Percentiles rank a stretch among this genome's conserved stretches.
These are phyloP conservation scores for Apiospora pterosperma DNA, from an alignment of 2,329 filamentous ascomycete genomes.

Conservation along the genomic window DNA sequence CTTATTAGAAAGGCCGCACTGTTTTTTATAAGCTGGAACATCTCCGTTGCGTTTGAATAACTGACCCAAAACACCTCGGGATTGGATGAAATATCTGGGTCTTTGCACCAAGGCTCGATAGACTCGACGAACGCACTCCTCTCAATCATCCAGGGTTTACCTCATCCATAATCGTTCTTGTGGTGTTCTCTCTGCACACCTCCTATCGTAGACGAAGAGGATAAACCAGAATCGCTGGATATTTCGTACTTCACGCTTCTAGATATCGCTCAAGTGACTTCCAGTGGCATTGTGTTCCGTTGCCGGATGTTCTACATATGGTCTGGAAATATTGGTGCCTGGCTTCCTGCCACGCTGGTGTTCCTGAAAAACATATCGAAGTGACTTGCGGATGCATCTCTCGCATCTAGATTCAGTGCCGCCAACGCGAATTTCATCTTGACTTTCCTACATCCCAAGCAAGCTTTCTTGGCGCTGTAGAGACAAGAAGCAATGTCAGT, in stretches of 20 bases:
- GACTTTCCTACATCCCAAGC: constrained; percentile 33
- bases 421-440: constrained; percentile 33
- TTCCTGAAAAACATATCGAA: constrained; percentile 34
- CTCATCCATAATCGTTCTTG: constrained; percentile 5
- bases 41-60: constrained; percentile 29
- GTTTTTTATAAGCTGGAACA: constrained; percentile 31
- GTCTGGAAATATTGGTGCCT: constrained; percentile 26
- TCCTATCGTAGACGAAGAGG: constrained; percentile 36
- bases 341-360: constrained; percentile 37
- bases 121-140: constrained; percentile 32
- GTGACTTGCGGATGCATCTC: constrained; percentile 32
- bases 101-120: constrained; percentile 31
- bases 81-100: constrained; percentile 20
- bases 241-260: constrained; percentile 27
- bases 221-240: constrained; percentile 35
- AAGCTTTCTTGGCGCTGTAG: constrained; percentile 20
- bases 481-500: not conserved
- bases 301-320: not conserved
- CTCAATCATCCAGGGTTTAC: constrained; percentile 40
- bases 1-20: constrained; percentile 36
- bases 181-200: constrained; percentile 18
- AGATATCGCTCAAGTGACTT: constrained; percentile 7
- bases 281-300: not conserved
- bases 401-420: constrained; percentile 25
- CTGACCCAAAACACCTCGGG: constrained; percentile 29